Conservation (phyloP, 2,329 filamentous ascomycete species). For the Paracorniculantispora psalliotae region DNA sequence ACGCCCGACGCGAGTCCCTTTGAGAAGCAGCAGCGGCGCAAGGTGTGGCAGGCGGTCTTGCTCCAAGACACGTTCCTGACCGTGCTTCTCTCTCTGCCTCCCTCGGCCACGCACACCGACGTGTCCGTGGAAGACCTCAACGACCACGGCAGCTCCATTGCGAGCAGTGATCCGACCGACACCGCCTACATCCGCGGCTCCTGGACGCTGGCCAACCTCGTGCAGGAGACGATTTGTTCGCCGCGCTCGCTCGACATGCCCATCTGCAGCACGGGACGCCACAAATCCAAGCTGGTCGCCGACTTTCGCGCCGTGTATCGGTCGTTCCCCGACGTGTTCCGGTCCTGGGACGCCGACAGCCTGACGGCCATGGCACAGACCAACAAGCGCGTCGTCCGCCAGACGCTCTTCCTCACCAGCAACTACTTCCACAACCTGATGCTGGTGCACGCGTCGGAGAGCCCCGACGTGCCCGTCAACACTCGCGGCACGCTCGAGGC, state of each 20-base stretch:
- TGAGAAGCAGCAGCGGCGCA: conserved; percentile 73
- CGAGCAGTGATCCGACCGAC: conserved; percentile 58
- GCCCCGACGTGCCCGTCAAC: conserved; percentile 59
- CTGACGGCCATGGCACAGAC: conserved; percentile 52
- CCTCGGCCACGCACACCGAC: conserved; percentile 73
- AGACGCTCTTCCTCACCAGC: conserved; percentile 73
- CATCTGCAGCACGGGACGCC: conserved; percentile 61
- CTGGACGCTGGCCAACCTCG: conserved; percentile 73
- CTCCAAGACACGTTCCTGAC: conserved; percentile 79
- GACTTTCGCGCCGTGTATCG: conserved; percentile 68
- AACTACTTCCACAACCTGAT: conserved; percentile 82
- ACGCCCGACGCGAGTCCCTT: conserved; percentile 61
- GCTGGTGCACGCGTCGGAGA: conserved; percentile 69
- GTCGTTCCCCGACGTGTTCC: conserved; percentile 67
- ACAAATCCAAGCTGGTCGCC: conserved; percentile 64
- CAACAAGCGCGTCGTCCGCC: conserved; percentile 63
- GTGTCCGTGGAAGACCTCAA: conserved; percentile 69
- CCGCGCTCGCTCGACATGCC: conserved; percentile 69
- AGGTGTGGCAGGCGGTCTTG: conserved; percentile 76
- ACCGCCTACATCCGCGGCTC: conserved; percentile 69
- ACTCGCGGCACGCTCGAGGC: conserved; percentile 67
- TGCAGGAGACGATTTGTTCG: conserved; percentile 71
- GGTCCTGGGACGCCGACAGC: conserved; percentile 59
- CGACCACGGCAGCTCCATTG: conserved; percentile 55
- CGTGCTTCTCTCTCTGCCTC: conserved; percentile 70